Conservation (phyloP, 2,329 filamentous ascomycete genomes). For the Neocatenulostroma microsporum region DNA sequence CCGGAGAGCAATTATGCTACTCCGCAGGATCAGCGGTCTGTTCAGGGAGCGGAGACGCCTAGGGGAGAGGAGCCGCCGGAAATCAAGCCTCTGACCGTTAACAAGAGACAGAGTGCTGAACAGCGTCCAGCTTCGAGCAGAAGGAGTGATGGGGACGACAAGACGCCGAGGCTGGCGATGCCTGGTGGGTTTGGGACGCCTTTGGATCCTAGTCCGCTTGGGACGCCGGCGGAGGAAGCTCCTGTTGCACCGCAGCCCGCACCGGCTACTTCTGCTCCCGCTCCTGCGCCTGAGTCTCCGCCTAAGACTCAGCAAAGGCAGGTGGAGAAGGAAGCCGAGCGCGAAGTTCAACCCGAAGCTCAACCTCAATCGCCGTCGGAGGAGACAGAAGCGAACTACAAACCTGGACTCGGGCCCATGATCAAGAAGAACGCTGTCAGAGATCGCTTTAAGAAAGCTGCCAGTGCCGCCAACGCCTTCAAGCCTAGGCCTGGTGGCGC, state of each 20-base stretch:
- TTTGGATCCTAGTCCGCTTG: neutral
- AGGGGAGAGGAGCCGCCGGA: constrained; percentile 2
- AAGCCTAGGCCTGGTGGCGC: constrained; percentile 84
- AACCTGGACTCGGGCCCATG: constrained; percentile 86
- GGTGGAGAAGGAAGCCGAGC: constrained; percentile 15
- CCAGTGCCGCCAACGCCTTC: constrained; percentile 64
- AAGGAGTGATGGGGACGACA: neutral
- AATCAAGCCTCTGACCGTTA: constrained; percentile 4
- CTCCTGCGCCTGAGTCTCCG: neutral
- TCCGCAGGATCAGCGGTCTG: neutral
- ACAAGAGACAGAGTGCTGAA: constrained; percentile 1
- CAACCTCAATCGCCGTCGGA: neutral
- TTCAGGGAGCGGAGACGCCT: neutral
- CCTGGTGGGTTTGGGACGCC: constrained; percentile 3
- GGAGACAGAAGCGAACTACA: constrained; percentile 35
- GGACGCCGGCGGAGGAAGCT: constrained; percentile 1
- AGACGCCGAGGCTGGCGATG: neutral
- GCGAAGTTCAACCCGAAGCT: neutral
- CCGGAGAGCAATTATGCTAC: neutral
- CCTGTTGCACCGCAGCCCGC: neutral
- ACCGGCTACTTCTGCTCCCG: neutral
- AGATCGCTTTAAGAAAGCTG: constrained; percentile 72
- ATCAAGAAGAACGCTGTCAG: constrained; percentile 70
- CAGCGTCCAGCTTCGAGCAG: neutral
- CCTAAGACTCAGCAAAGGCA: constrained; percentile 14